Evolutionary conservation across 768 basidiomycete species (phyloP), one percentile per base, ranked within the genome.

Genomic region (Flagelloscypha sp.): DNA sequence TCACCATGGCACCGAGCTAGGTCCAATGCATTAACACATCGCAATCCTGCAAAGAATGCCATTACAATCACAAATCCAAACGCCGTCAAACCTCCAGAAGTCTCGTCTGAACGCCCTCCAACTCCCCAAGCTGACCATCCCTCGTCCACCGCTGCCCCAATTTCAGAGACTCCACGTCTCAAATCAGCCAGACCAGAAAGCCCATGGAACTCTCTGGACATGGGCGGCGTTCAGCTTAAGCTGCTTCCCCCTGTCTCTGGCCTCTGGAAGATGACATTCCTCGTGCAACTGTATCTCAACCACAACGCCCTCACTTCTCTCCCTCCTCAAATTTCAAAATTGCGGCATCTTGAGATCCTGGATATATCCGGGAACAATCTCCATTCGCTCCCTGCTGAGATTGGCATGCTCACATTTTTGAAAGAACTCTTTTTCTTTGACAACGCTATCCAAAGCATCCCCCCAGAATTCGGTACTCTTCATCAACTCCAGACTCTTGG

Each of bases 381-480:
- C 30, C 60, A 70, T 18, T 59, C 73, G 2, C 62, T 99, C 4
- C 88, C 93, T 3, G 71, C 81, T 3, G 93, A 97, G 52, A 58
- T 99, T 16, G 95, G 95, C 30, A 81, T 95, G 76, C 65, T 97
- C 45, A 84, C 81, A 11, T 74, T 78, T 44, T 64, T 99, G 36
- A 88, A 87, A 58, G 94, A 99, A 55, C 67, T 99, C 23, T 86
- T 88, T 51, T 64, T 98, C 15, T 99, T 98, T 57, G 95, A 99
- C 68, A 99, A 99, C 59, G 76, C 84, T 48, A 60, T 99, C n/a
- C 63, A 74, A 24, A 82, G 78, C 2, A 68, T 99, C 13, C 95
- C 95, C 2, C 64, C 71, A 0, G 87, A 99, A 53, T 67, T 95
- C 23, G 95, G 95, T 19, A 88, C 75, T 37, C 59, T 99, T 23